Conservation (phyloP, 306 rosid genomes). For the Lupinus albus region DNA sequence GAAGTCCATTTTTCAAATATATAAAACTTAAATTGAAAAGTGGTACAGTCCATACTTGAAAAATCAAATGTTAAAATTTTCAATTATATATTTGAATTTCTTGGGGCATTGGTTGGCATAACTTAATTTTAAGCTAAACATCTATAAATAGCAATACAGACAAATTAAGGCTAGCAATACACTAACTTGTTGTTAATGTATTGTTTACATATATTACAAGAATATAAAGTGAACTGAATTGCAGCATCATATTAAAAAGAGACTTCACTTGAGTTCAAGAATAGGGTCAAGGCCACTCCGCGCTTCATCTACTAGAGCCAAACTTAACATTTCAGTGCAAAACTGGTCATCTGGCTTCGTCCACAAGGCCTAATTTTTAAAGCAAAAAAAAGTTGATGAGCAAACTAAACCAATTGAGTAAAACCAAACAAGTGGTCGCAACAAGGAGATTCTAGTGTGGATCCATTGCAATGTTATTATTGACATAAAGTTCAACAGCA, state of each 20-base stretch:
- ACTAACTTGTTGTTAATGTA: conserved; percentile 16
- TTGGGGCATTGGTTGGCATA: no score
- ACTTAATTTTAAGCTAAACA: no score
- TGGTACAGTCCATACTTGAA: no score
- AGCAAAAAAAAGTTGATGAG: conserved; percentile 31
- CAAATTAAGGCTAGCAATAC: neutral
- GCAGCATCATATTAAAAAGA: conserved; percentile 40
- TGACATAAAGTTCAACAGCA: neutral
- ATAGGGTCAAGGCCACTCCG: conserved; percentile 50
- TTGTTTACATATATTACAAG: conserved; percentile 36
- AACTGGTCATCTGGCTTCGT: conserved; percentile 84
- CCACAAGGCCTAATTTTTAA: conserved; percentile 76
- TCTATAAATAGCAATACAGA: neutral
- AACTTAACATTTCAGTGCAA: conserved; percentile 86
- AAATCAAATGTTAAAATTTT: no score
- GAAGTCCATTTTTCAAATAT: no score
- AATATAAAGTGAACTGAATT: neutral
- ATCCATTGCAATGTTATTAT: neutral
- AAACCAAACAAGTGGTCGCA: conserved; percentile 21
- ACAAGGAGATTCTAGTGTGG: neutral
- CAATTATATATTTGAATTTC: no score
- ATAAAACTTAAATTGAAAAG: no score
- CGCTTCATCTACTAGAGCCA: conserved; percentile 78
- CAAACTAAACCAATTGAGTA: no score
- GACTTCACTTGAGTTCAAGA: conserved; percentile 43